Percentiles rank a stretch among this genome's conserved stretches.
Conservation (phyloP, 2,329 filamentous ascomycete species). For the Thielaviopsis musarum region DNA sequence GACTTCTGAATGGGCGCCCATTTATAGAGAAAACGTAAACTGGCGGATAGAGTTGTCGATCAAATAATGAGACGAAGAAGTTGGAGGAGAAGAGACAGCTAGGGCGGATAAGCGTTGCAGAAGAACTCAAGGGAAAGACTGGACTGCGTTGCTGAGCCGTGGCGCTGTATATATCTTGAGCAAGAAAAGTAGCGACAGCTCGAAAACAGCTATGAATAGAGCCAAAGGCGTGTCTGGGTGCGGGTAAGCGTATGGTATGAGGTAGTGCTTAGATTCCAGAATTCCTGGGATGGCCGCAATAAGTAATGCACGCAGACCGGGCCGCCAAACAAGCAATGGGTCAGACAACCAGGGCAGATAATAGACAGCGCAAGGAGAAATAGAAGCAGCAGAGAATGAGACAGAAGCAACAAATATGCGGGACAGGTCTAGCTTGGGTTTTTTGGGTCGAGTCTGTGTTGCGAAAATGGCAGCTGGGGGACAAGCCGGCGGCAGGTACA, state of each 20-base stretch:
- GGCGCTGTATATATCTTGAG: not conserved
- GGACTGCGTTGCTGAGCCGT: not conserved
- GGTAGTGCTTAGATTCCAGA: not conserved
- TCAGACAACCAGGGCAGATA: not conserved
- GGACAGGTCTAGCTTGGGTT: not conserved
- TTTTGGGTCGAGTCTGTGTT: not conserved
- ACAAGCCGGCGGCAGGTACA: not conserved
- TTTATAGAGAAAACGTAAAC: slow-evolving; percentile 10
- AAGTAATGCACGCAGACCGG: not conserved
- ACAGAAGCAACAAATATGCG: not conserved
- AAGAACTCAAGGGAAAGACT: not conserved
- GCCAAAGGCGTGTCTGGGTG: not conserved
- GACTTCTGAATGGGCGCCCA: slow-evolving; percentile 17
- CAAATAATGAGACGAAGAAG: slow-evolving; percentile 46
- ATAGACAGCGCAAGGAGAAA: not conserved
- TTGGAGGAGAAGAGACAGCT: not conserved
- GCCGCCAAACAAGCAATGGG: not conserved
- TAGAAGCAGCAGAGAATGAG: not conserved
- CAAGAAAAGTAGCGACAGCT: not conserved
- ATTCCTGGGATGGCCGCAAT: not conserved
- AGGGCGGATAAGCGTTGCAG: not conserved
- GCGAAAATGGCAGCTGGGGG: not conserved
- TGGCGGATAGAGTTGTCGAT: slow-evolving; percentile 18
- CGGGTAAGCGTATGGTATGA: not conserved
- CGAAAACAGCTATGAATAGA: not conserved